These are phyloP conservation scores for Chrysosporium queenslandicum DNA, from an alignment of 2,329 filamentous ascomycete genomes.

Conservation along the genomic window DNA sequence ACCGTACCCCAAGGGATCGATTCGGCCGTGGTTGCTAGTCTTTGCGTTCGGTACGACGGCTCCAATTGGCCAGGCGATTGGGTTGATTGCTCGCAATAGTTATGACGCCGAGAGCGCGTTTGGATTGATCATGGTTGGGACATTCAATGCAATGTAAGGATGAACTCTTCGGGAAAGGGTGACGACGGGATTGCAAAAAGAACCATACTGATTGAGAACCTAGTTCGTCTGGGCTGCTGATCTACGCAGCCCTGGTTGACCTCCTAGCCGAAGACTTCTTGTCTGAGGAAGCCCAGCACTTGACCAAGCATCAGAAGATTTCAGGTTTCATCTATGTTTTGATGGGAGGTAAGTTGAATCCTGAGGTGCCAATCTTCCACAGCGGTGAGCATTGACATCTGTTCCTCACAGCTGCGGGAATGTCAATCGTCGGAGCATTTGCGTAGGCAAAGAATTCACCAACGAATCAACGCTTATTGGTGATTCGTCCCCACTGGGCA, in stretches of 20 bases:
- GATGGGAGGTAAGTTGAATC: constrained; percentile 39
- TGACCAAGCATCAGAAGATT: constrained; percentile 47
- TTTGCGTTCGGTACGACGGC: constrained; percentile 55
- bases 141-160: constrained; percentile 55
- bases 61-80: constrained; percentile 56
- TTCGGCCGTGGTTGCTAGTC: constrained; percentile 52
- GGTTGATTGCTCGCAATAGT: constrained; percentile 45
- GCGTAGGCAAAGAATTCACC: constrained; percentile 29
- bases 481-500: not conserved
- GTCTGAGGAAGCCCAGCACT: constrained; percentile 45
- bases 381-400: not conserved
- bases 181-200: not conserved
- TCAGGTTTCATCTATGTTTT: constrained; percentile 45
- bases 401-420: constrained; percentile 27
- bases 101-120: constrained; percentile 56
- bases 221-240: constrained; percentile 50
- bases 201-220: not conserved
- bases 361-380: not conserved
- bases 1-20: constrained; percentile 47
- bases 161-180: not conserved
- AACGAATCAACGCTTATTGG: not conserved
- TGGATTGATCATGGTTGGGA: constrained; percentile 53
- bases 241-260: constrained; percentile 55
- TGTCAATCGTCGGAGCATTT: constrained; percentile 42
- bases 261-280: constrained; percentile 56